A percentile compares a stretch with the other conserved stretches of the same genome.
These are phyloP conservation scores for Eutrema salsugineum DNA, from an alignment of 441 rosid genomes.

Conservation along the genomic window DNA sequence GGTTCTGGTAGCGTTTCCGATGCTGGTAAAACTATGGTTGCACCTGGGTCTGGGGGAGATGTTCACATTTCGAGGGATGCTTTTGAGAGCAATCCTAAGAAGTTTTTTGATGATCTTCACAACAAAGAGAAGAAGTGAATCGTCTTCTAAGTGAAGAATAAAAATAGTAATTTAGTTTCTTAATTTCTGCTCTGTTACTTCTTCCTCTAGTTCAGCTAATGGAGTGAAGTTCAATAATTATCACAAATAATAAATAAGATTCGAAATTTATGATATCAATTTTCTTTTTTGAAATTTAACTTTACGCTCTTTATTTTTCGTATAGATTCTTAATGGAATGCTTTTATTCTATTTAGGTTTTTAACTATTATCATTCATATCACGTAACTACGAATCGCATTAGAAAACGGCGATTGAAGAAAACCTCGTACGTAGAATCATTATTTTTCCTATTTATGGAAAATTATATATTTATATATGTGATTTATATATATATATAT, in stretches of 20 bases:
- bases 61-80: background rate
- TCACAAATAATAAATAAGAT: background rate
- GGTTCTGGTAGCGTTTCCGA: background rate
- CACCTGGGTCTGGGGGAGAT: background rate
- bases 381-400: background rate
- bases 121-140: slow-evolving; percentile 2
- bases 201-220: background rate
- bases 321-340: too few species aligned
- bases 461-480: background rate
- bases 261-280: too few species aligned
- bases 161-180: background rate
- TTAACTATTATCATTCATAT: too few species aligned
- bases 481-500: background rate
- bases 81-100: slow-evolving; percentile 14
- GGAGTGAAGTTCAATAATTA: background rate
- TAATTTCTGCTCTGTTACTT: background rate
- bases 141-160: background rate
- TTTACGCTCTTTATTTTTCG: too few species aligned
- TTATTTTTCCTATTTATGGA: background rate
- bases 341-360: too few species aligned
- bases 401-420: background rate
- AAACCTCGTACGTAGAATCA: too few species aligned
- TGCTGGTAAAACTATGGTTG: slow-evolving; percentile 6
- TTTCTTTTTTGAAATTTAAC: too few species aligned
- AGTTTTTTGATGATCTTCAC: slow-evolving; percentile 23